Evolutionary conservation across 116 monocot genomes (phyloP), one percentile per base, ranked within the genome.

Genomic region (Phalaenopsis hybrid): DNA sequence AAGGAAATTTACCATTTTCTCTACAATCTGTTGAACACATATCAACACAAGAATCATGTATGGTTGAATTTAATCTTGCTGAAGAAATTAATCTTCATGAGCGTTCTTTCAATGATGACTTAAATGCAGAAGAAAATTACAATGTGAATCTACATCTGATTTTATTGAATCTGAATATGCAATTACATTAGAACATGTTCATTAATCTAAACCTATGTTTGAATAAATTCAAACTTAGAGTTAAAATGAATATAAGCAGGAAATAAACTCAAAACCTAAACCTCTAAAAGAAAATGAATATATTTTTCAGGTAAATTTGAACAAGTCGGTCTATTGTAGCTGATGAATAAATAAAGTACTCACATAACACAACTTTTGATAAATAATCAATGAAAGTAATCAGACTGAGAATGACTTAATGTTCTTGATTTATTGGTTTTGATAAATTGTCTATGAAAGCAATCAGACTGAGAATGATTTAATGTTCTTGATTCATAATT

Each of bases 31-130:
- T n/a, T n/a, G n/a, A 50, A 77, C 28, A 37, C 76, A 80, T 48
- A 78, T 34, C 49, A 81, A 37, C 41, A 31, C 25, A 81, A 63
- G 28, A 76, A 52, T 16, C 59, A 20, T 59, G 59, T 59, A n/a
- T 16, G 6, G 6, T 59, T 59, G 4, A 59, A 59, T 59, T n/a
- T 59, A 17, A 59, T 16, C 18, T 18, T n/a, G 18, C 5, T 18
- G 15, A 59, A 16, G n/a, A 59, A 59, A 59, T n/a, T 16, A n/a
- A 4, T 17, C 3, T 59, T 59, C 59, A 59, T 59, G 5, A 59
- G 18, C n/a, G 20, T 16, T 20, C n/a, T 20, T n/a, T 20, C 50
- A 50, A 50, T 50, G 12, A 59, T 59, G 18, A 4, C 15, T 3
- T 18, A 15, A 3, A 59, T 20, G 15, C 15, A 59, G n/a, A n/a